Percentiles rank a stretch among this genome's conserved stretches.
Conservation (phyloP, 768 basidiomycete genomes). For the Psilocybe cyanescens region DNA sequence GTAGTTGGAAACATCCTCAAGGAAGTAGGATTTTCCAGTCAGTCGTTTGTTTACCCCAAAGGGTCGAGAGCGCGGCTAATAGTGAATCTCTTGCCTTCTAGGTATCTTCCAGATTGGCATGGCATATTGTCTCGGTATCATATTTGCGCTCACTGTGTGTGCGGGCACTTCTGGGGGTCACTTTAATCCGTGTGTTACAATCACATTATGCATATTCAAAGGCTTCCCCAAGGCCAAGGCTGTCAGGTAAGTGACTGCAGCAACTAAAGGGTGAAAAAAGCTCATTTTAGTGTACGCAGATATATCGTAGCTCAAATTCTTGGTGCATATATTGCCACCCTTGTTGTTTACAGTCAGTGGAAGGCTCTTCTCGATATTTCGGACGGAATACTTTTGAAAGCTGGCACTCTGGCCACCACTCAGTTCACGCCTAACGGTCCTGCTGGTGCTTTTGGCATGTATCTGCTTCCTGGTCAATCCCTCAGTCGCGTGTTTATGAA, state of each 20-base stretch:
- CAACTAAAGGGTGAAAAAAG: not conserved
- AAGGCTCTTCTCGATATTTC: constrained; percentile 45
- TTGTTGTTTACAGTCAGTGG: constrained; percentile 67
- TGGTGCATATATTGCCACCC: constrained; percentile 65
- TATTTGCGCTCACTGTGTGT: constrained; percentile 59
- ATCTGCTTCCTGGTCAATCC: constrained; percentile 47
- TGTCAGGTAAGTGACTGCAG: not conserved
- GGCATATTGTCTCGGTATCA: constrained; percentile 61
- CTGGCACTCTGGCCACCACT: constrained; percentile 26
- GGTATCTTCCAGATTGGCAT: constrained; percentile 61
- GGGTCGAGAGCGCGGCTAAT: not conserved
- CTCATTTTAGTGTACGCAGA: constrained; percentile 22
- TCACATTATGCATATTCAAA: constrained; percentile 53
- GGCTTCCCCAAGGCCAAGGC: constrained; percentile 59
- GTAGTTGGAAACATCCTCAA: constrained; percentile 49
- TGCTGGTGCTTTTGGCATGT: constrained; percentile 58
- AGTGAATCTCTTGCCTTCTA: constrained; percentile 24
- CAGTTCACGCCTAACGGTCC: constrained; percentile 45
- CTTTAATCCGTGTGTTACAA: constrained; percentile 67
- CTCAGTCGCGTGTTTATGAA: constrained; percentile 53
- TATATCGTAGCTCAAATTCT: constrained; percentile 70
- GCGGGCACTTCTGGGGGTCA: constrained; percentile 62
- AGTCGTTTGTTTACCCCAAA: constrained; percentile 24
- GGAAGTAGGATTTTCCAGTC: constrained; percentile 51
- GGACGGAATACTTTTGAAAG: constrained; percentile 34